These are phyloP conservation scores for Boletus rex-veris DNA, from an alignment of 768 basidiomycete genomes.

Conservation along the genomic window DNA sequence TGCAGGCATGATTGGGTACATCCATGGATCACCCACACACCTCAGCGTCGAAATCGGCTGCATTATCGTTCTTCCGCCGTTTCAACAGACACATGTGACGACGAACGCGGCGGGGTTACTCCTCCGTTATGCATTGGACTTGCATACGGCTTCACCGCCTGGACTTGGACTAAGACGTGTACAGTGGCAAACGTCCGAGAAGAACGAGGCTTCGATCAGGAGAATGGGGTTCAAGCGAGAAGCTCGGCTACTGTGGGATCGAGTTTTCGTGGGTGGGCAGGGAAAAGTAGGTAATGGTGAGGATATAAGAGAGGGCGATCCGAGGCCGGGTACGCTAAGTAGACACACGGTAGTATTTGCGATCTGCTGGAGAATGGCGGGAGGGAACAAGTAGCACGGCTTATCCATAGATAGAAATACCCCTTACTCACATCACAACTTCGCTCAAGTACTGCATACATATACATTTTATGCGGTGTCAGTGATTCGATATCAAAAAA, in stretches of 20 bases:
- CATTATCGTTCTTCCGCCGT: constrained; percentile 51
- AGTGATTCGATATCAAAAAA: neutral
- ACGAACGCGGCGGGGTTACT: constrained; percentile 51
- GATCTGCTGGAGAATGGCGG: constrained; percentile 33
- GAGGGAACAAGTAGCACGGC: constrained; percentile 1
- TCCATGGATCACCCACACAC: constrained; percentile 41
- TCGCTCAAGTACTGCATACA: neutral
- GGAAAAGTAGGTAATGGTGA: constrained; percentile 35
- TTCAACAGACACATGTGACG: constrained; percentile 63
- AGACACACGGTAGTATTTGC: constrained; percentile 38
- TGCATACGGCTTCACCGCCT: constrained; percentile 29
- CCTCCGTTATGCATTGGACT: constrained; percentile 39
- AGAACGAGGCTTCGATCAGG: constrained; percentile 46
- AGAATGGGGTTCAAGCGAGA: constrained; percentile 60
- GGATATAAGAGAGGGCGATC: constrained; percentile 31
- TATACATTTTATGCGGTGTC: neutral
- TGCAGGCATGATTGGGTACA: constrained; percentile 52
- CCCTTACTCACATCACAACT: neutral
- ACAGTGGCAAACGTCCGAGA: constrained; percentile 49
- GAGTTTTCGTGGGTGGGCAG: constrained; percentile 42
- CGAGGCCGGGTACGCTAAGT: constrained; percentile 22
- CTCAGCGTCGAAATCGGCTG: constrained; percentile 51
- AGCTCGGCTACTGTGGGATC: constrained; percentile 51
- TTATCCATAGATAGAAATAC: constrained; percentile 7
- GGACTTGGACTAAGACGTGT: constrained; percentile 59